phyloP scores from a whole-genome alignment of 2,329 filamentous ascomycete genomes.

The Pezicula neosporulosa region DNA sequence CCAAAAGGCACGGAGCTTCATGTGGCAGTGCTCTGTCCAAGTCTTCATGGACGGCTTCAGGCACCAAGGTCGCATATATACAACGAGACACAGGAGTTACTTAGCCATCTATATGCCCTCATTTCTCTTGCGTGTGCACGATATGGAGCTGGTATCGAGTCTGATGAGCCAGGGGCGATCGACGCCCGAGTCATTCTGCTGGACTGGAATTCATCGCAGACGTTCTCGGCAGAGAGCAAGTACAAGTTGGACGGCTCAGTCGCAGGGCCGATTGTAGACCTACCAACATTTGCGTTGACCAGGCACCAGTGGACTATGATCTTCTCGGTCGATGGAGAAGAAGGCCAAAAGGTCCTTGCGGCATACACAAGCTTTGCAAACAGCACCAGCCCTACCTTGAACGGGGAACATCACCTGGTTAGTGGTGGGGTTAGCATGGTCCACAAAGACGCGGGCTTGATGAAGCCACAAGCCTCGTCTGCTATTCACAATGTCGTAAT shows the following conservation, averaged over 20 bases:
- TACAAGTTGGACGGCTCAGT: constrained; percentile 29
- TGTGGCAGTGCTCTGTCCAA: constrained; percentile 59
- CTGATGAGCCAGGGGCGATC: constrained; percentile 66
- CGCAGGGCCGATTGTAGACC: constrained; percentile 34
- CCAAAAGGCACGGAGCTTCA: constrained; percentile 13
- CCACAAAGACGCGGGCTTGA: constrained; percentile 10
- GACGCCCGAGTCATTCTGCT: constrained; percentile 75
- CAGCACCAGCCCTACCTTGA: constrained; percentile 41
- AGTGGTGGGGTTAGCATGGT: constrained; percentile 49
- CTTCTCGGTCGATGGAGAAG: constrained; percentile 63
- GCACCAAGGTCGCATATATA: constrained; percentile 55
- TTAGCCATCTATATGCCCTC: constrained; percentile 77
- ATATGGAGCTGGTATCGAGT: constrained; percentile 49
- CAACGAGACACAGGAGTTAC: constrained; percentile 64
- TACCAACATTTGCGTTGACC: constrained; percentile 48
- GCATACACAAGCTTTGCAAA: constrained; percentile 46
- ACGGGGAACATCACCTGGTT: constrained; percentile 48
- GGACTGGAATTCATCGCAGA: constrained; percentile 48
- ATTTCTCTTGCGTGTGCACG: constrained; percentile 69
- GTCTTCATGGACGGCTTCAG: constrained; percentile 43
- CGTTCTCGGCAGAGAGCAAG: constrained; percentile 42
- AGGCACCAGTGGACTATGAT: constrained; percentile 61
- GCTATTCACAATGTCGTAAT: constrained; percentile 59
- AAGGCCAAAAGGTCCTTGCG: constrained; percentile 55
- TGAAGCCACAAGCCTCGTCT: constrained; percentile 10